Base-by-base conservation (phyloP, 2,329 filamentous ascomycete species). In the Fragosphaeria purpurea region DNA sequence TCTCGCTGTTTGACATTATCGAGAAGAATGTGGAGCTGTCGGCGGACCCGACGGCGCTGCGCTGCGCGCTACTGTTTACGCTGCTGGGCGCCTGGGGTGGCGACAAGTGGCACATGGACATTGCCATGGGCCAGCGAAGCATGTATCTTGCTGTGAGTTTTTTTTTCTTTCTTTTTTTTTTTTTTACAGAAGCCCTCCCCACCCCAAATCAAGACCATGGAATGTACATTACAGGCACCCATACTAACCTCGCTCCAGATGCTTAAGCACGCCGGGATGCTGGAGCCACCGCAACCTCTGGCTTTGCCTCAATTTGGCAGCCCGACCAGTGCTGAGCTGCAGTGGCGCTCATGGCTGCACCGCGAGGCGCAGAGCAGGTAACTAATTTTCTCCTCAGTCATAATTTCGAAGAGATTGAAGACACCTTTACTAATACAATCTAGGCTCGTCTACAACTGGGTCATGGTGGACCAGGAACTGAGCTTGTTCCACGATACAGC, bases 31-130 rank as follows among this genome's bases (percentile, higher is more conserved):
- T 85, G 46, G 77, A 82, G 63, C 74, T 86, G 67, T 78, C 79
- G 10, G 76, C 79, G 1, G 81, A 86, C 59, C 77, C 79, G 0
- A 75, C 79, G 4, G 77, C 83, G 0, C 70, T 86, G 43, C 75
- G 82, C 40, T 81, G 80, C 45, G 82, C 82, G 0, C 67, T 86
- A 10, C 73, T 86, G 4, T 85, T 85, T 61, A 84, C 79, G 2
- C 74, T 82, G 1, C 73, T 85, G 32, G 83, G 82, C 7, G 80
- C 80, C 1, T 87, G 83, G 83, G 84, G 82, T 60, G 83, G 83
- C 44, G 83, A 86, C 63, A 86, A 86, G 65, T 86, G 83, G 82
- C 79, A 85, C 56, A 86, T 86, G 82, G 82, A 86, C 59, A 85
- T 86, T 56, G 78, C 82, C 41, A 85, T 86, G 80, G 82, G 83